Evolutionary conservation across 75 land plant genomes (phyloP).

Genomic region (Larix kaempferi): DNA sequence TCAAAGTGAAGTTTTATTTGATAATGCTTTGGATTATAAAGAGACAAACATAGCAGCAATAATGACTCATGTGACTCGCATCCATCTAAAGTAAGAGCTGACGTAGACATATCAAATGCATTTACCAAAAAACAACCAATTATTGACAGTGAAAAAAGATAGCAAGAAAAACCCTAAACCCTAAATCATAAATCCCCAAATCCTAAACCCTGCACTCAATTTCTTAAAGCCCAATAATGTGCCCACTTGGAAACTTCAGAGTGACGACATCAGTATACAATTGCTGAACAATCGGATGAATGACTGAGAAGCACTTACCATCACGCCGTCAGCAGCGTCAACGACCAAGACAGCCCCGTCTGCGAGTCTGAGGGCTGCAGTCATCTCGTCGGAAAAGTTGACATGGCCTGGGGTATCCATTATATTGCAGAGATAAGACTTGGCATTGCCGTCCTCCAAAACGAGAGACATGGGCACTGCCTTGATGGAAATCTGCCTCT

Average conservation of each 20-base stretch:
- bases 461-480: slow-evolving; percentile 96
- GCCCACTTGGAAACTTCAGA: too few relatives aligned
- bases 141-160: too few relatives aligned
- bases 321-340: slow-evolving; percentile 98
- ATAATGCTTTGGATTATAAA: too few relatives aligned
- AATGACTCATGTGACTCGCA: too few relatives aligned
- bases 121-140: too few relatives aligned
- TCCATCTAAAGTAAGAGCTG: too few relatives aligned
- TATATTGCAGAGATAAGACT: slow-evolving; percentile 91
- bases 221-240: not conserved
- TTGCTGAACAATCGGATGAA: not conserved
- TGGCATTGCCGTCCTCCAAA: slow-evolving; percentile 83
- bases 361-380: slow-evolving; percentile 90
- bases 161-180: too few relatives aligned
- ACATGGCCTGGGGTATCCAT: slow-evolving; percentile 99
- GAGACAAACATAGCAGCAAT: too few relatives aligned
- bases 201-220: not conserved
- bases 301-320: slow-evolving; percentile 45
- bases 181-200: not conserved
- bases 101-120: too few relatives aligned
- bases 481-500: slow-evolving; percentile 95
- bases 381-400: slow-evolving; percentile 99
- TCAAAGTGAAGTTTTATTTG: too few relatives aligned
- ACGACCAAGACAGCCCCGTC: slow-evolving; percentile 99
- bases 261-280: too few relatives aligned